These are phyloP conservation scores for Rhododendron griersonianum DNA, from an alignment of 148 eudicot species.

Conservation along the genomic window DNA sequence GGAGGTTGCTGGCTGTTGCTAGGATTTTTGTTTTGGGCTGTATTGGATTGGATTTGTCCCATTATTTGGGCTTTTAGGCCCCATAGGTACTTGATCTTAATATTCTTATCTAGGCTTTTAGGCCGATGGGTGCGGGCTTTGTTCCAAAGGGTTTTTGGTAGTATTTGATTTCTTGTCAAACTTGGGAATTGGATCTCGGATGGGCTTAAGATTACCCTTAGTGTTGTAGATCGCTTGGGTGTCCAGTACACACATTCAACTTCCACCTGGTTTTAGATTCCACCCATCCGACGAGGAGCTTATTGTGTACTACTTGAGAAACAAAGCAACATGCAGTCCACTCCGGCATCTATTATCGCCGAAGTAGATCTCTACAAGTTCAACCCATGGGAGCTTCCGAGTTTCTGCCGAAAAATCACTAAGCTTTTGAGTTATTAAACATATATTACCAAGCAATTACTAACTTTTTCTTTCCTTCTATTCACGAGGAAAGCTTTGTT, in stretches of 20 bases:
- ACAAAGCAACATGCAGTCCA: conserved; percentile 26
- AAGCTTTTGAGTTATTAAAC: neutral
- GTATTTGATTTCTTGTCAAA: too few relatives aligned
- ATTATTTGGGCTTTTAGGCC: too few relatives aligned
- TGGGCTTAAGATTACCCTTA: too few relatives aligned
- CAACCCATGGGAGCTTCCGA: conserved; percentile 33
- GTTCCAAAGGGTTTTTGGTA: too few relatives aligned
- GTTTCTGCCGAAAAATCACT: conserved; percentile 10
- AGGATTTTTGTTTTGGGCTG: too few relatives aligned
- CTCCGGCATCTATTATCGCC: conserved; percentile 24
- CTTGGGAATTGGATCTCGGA: too few relatives aligned
- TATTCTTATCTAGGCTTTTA: too few relatives aligned
- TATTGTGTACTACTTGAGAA: conserved; percentile 24
- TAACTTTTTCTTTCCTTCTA: neutral
- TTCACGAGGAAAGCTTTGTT: conserved; percentile 19
- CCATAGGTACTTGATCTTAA: too few relatives aligned
- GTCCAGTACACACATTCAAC: conserved; percentile 13
- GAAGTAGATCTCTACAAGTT: conserved; percentile 32
- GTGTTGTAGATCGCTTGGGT: too few relatives aligned
- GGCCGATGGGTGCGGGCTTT: too few relatives aligned
- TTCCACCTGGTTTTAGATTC: conserved; percentile 36
- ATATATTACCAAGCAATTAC: neutral
- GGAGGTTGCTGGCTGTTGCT: too few relatives aligned
- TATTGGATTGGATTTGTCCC: too few relatives aligned
- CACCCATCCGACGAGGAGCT: conserved; percentile 32